These are phyloP conservation scores for Ramichloridium luteum DNA, from an alignment of 2,329 filamentous ascomycete genomes.

Conservation along the genomic window DNA sequence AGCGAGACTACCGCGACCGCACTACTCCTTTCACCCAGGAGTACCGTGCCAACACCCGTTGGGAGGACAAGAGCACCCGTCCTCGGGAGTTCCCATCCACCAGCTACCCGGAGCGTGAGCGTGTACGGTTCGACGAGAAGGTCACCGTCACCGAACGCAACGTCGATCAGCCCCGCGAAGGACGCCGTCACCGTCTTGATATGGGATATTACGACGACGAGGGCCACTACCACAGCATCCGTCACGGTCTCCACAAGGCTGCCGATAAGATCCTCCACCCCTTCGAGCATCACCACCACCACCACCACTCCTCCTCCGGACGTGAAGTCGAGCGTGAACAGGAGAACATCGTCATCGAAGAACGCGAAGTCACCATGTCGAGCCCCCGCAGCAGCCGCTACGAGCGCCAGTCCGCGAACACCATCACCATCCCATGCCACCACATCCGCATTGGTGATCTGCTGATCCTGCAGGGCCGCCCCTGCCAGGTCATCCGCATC, in stretches of 20 bases:
- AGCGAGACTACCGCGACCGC: constrained; percentile 35
- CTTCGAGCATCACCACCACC: constrained; percentile 40
- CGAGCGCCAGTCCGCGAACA: constrained; percentile 43
- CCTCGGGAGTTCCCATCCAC: constrained; percentile 25
- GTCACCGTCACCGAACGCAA: constrained; percentile 41
- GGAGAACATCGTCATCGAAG: constrained; percentile 39
- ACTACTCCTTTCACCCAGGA: constrained; percentile 28
- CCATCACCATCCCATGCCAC: constrained; percentile 97
- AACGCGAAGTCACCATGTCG: constrained; percentile 33
- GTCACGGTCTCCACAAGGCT: constrained; percentile 55
- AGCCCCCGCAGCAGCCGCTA: constrained; percentile 22
- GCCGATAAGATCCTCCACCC: constrained; percentile 54
- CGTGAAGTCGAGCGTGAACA: constrained; percentile 21
- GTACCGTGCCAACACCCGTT: constrained; percentile 25
- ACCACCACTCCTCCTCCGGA: constrained; percentile 29
- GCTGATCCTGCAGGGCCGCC: constrained; percentile 95
- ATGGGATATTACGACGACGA: constrained; percentile 77
- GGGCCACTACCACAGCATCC: constrained; percentile 63
- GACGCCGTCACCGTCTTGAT: constrained; percentile 40
- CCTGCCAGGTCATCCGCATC: constrained; percentile 99
- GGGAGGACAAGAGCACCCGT: constrained; percentile 30
- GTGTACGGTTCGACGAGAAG: constrained; percentile 29
- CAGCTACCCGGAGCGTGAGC: constrained; percentile 28
- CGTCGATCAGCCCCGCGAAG: constrained; percentile 33
- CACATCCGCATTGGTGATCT: constrained; percentile 99